Evolutionary conservation across 495 filamentous ascomycete genomes (phyloP), one percentile per base, ranked within the genome.

Genomic region (Cetradonia linearis): DNA sequence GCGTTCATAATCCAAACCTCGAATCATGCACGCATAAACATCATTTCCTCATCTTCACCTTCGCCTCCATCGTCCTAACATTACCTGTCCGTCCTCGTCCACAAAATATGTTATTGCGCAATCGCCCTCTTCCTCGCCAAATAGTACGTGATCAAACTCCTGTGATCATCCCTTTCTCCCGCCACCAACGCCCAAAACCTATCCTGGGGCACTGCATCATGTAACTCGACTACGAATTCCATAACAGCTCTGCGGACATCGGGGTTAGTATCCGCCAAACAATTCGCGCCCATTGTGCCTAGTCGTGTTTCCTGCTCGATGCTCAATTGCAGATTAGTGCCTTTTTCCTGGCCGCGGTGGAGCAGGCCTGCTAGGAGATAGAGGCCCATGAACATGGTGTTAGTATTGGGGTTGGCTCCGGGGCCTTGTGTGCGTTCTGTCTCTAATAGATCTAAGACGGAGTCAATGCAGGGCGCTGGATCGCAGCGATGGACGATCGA

Each of bases 71-170:
- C n/a, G 1, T 44, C 42, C 42, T 20, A 11, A 2, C 8, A 0
- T 23, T 1, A 2, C 42, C n/a, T 46, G 23, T 20, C 9, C 42
- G 13, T 46, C n/a, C n/a, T n/a, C n/a, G n/a, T 13, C 20, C 20
- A 10, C 9, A 8, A 46, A 14, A n/a, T 10, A 25, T 54, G n/a
- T 61, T 61, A 55, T 44, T 61, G 50, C n/a, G 16, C n/a, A 30
- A 37, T 50, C 47, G 59, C 59, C 59, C 59, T 61, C 31, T 61
- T 61, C 71, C 83, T 87, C 20, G 85, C 85, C 67, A 90, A 84
- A 72, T 89, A 92, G 68, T 92, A 92, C n/a, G 84, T 87, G 62
- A 92, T 81, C 60, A 92, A 67, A 61, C 85, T 89, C 67, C 86
- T 85, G 6, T 84, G 81, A 47, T 84, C 84, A 38, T 86, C 83